Base-by-base conservation (phyloP, 1,139 yeast species). In the Trichomonascaceae sp. region DNA sequence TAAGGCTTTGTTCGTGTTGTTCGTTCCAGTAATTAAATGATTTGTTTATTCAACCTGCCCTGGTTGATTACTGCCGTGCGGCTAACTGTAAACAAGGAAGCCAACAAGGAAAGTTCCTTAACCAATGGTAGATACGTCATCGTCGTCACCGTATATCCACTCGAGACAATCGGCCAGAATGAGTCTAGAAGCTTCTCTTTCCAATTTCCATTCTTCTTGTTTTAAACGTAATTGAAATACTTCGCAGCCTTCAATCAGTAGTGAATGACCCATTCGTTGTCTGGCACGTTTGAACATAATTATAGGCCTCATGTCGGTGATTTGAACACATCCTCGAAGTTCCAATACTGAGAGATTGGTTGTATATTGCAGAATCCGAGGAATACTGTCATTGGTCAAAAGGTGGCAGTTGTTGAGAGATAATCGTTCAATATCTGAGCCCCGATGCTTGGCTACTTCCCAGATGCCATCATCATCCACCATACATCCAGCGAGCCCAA, bases 401-500 rank as follows among this genome's bases (percentile, higher is more conserved):
- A 72, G 68, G 24, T 77, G 75, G 67, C 98, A 91, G 63, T 85
- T 84, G 69, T 91, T 91, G 48, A 91, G 69, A 12, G 96, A 86
- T 43, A 91, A 72, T 53, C 97, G 76, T 63, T 82, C 83, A 5
- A 91, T 65, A 3, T 72, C 64, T 1, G 66, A 66, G 39, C 87
- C 85, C 56, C 87, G 78, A 57, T 75, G 70, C 22, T 78, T 68
- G 0, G 93, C 93, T 47, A 90, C 71, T 63, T 87, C 93, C 95
- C 96, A 88, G 24, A 91, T 72, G 6, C 86, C 76, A 49, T 82
- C 77, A 70, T 91, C 96, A 18, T 87, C 81, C 27, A 91, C 77
- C 54, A 80, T 75, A 67, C 96, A 88, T 7, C 98, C 98, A 0
- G 98, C 96, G 15, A 89, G 71, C 0, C 98, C 98, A 49, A 91